Base-by-base conservation (phyloP, 257 asterid genomes). In the Solanum raphanifolium region DNA sequence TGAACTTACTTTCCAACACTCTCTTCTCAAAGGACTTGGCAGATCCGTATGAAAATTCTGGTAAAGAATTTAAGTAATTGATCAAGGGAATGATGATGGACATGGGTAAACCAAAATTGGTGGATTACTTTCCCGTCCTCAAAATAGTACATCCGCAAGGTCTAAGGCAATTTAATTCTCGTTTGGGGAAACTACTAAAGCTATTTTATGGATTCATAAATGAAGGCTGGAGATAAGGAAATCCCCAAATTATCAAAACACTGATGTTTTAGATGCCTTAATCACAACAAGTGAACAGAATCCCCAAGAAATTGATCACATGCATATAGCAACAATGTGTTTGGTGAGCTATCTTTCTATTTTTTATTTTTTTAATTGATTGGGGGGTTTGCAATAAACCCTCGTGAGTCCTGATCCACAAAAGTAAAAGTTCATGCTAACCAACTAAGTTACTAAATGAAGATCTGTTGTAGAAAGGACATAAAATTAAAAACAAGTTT, bases 1-100 rank as follows among this genome's bases (percentile, higher is more conserved):
- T 95, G 86, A 94, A 93, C 86, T 73, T 93, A 75, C 75, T 95
- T 69, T 92, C 98, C 5, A 88, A 91, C 18, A 88, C 94, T 2
- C 88, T 95, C 38, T 93, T 93, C 55, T 93, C 95, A 9, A 72
- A 73, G 92, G 97, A 94, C 12, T 84, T 95, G 41, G 92, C 93
- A 2, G 88, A 85, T 72, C 91, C 91, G 20, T 69, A 58, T 15
- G 89, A 93, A 31, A 93, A 89, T 76, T 88, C 95, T 5, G 86
- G 92, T 31, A 89, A 92, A 62, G 97, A 95, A 88, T 87, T 93
- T 83, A 91, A 65, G 7, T 16, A n/a, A 25, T 25, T n/a, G 34
- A 87, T 92, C 15, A 31, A 88, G 90, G 90, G 88, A 1, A 81
- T 92, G 60, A 73, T 92, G 94, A 35, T 87, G 68, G 87, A 83